Base-by-base conservation (phyloP, 306 rosid species). In the Vicia villosa region DNA sequence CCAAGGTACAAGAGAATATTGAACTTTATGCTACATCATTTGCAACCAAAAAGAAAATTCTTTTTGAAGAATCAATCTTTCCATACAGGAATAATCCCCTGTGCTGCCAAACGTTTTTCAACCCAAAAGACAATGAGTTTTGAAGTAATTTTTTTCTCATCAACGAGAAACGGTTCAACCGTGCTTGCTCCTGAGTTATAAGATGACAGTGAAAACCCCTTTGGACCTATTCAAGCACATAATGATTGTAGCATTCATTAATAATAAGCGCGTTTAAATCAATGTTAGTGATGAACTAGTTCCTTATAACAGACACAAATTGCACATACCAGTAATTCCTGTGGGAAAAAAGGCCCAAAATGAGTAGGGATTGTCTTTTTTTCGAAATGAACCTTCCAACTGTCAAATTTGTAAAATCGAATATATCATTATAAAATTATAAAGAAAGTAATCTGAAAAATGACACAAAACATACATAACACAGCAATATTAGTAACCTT, bases 81-180 rank as follows among this genome's bases (percentile, higher is more conserved):
- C 99, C 97, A 91, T 24, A 94, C 91, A 41, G 97, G 97, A 69
- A 88, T 87, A 71, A 94, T 87, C 73, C 99, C 97, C 75, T 94
- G 99, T 19, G 99, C 97, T 58, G 99, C 99, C 83, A 94, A 83
- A 68, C 99, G 97, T 75, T 94, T 94, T 79, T 91, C 95, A 63
- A 94, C 90, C 99, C 99, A 91, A 66, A 89, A 94, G 42, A 94
- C 78, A 43, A 94, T 24, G 68, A 28, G 99, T 45, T 69, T 91
- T 71, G 88, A 87, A 2, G 95, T 88, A 10, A 91, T 76, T 77
- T 82, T 94, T 95, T 86, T 94, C 83, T 94, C 99, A 58, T 94
- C 99, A 41, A 87, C 10, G 2, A 91, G 95, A 76, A 94, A 94
- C 6, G 99, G 97, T 72, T 94, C 99, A 20, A 94, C 95, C 0